Percentiles rank a stretch among this genome's conserved stretches.
Conservation (phyloP, 345 rosid genomes). For the Populus ilicifolia region DNA sequence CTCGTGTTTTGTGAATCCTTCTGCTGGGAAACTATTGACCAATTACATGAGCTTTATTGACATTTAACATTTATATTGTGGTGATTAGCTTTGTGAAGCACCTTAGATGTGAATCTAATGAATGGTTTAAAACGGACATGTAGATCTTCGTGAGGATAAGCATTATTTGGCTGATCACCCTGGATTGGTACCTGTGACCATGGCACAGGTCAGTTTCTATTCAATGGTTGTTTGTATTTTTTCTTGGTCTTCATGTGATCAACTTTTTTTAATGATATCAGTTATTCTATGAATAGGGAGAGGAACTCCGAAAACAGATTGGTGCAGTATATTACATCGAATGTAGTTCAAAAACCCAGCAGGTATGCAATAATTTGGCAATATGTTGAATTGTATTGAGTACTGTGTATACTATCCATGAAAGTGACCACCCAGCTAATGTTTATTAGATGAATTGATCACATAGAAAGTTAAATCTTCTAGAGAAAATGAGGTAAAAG, state of each 20-base stretch:
- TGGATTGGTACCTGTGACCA: slow-evolving; percentile 82
- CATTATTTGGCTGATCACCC: slow-evolving; percentile 96
- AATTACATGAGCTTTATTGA: background rate
- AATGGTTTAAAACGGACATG: slow-evolving; percentile 22
- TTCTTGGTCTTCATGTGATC: slow-evolving; percentile 2
- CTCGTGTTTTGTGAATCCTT: background rate
- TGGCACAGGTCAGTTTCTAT: slow-evolving; percentile 61
- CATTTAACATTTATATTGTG: background rate
- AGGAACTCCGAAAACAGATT: slow-evolving; percentile 88
- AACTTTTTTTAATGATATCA: background rate
- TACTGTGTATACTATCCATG: background rate
- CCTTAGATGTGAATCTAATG: slow-evolving; percentile 10
- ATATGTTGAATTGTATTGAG: background rate
- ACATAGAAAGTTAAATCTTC: background rate
- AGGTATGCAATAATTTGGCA: slow-evolving; percentile 44
- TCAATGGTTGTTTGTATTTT: background rate
- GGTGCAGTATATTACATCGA: slow-evolving; percentile 90
- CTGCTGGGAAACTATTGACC: background rate
- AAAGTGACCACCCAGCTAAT: background rate
- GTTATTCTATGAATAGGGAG: slow-evolving; percentile 53
- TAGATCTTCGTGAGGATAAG: slow-evolving; percentile 96
- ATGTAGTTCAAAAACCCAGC: slow-evolving; percentile 99
- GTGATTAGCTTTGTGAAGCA: slow-evolving; percentile 13
- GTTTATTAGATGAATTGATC: slow-evolving; percentile 1
- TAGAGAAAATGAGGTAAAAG: background rate